phyloP scores from a whole-genome alignment of 148 eudicot species.

The Fagopyrum esculentum region DNA sequence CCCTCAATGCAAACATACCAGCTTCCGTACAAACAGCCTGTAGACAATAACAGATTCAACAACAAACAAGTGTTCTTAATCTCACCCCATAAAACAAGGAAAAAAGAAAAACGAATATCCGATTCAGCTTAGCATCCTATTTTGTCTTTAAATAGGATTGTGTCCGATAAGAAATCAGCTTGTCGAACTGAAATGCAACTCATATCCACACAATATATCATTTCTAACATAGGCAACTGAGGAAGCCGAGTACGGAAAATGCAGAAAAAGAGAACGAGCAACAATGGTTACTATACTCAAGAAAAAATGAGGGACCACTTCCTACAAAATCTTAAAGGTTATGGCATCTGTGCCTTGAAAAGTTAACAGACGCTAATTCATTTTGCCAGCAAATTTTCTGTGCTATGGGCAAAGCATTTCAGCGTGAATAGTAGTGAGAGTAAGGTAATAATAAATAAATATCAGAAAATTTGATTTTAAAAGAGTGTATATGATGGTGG shows the following conservation, averaged over 20 bases:
- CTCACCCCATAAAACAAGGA: background rate
- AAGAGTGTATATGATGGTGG: background rate
- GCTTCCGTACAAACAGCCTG: constrained; percentile 23
- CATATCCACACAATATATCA: background rate
- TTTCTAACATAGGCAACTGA: background rate
- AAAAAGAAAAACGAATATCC: too few relatives aligned
- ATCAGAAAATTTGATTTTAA: background rate
- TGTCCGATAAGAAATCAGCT: background rate
- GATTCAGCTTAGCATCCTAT: too few relatives aligned
- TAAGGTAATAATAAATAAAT: background rate
- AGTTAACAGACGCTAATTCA: background rate
- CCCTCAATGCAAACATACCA: constrained; percentile 21
- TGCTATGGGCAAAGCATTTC: background rate
- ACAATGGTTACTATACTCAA: background rate
- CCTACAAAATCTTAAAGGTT: background rate
- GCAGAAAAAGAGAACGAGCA: background rate
- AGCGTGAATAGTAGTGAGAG: background rate
- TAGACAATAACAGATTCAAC: background rate
- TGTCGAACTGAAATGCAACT: background rate
- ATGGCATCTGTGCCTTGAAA: background rate
- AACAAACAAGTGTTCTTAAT: background rate
- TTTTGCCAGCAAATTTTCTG: background rate
- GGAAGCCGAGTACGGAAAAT: background rate
- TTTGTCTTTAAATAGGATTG: too few relatives aligned
- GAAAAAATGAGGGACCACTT: background rate